Evolutionary conservation across 169 alveolate species (phyloP).

Genomic region (Plasmodium cynomolgi): DNA sequence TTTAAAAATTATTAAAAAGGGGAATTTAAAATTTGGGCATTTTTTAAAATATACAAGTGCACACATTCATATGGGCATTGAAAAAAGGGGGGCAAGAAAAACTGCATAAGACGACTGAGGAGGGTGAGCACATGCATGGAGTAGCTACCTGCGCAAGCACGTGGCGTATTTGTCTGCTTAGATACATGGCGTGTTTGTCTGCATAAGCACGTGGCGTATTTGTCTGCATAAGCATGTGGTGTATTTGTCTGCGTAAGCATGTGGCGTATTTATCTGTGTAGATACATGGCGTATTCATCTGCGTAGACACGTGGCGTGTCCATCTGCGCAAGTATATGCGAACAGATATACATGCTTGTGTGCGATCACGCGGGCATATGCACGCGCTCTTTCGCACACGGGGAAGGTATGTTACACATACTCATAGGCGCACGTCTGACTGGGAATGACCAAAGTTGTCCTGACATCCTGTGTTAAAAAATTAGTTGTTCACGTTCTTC

Average conservation of each 20-base stretch:
- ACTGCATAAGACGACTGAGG: not conserved
- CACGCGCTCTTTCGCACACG: not conserved
- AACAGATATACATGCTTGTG: not conserved
- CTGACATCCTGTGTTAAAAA: constrained; percentile 21
- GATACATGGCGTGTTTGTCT: not conserved
- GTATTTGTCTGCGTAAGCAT: not conserved
- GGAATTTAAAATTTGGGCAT: constrained; percentile 33
- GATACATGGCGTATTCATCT: not conserved
- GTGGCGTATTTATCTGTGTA: not conserved
- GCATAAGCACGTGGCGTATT: no score
- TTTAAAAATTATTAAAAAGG: constrained; percentile 57
- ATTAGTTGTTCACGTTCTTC: not conserved
- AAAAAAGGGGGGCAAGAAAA: constrained; percentile 23
- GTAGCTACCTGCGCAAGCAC: not conserved
- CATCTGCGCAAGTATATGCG: not conserved
- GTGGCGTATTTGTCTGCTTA: not conserved
- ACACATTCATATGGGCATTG: constrained; percentile 61
- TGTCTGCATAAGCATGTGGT: no score
- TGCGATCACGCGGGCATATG: not conserved
- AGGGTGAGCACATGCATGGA: not conserved
- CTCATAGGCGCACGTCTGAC: constrained; percentile 10
- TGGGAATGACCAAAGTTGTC: not conserved
- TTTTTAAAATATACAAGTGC: constrained; percentile 73
- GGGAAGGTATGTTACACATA: not conserved
- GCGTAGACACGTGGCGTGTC: no score